These are phyloP conservation scores for Cinchona pubescens DNA, from an alignment of 257 asterid genomes.

Conservation along the genomic window DNA sequence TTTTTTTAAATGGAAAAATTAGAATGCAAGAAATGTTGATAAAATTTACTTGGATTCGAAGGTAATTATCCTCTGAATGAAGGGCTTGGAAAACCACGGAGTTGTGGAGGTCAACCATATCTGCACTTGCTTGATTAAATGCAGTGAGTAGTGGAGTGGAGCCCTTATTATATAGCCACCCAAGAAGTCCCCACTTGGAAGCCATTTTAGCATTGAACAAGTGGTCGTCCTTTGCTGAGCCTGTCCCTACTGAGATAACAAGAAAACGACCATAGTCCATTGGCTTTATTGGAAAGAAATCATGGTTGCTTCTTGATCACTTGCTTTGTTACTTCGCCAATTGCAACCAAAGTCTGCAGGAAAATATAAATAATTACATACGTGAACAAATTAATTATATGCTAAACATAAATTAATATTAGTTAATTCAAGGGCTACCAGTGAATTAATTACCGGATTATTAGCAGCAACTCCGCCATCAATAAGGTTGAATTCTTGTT, in stretches of 20 bases:
- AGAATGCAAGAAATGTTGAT: neutral
- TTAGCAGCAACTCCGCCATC: constrained; percentile 67
- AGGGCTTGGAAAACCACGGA: constrained; percentile 53
- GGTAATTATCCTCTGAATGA: constrained; percentile 45
- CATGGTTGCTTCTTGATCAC: constrained; percentile 26
- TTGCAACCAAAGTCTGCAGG: constrained; percentile 55
- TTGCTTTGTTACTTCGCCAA: constrained; percentile 47
- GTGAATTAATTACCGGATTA: constrained; percentile 49
- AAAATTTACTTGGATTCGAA: constrained; percentile 53
- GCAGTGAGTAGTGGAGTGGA: constrained; percentile 39
- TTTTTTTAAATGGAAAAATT: neutral
- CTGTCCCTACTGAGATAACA: constrained; percentile 62
- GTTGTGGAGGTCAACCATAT: constrained; percentile 55
- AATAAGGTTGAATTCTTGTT: constrained; percentile 43
- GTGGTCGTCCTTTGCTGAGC: constrained; percentile 36
- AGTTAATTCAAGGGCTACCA: neutral
- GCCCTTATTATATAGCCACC: constrained; percentile 40
- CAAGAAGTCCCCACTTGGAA: constrained; percentile 53
- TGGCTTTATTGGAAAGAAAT: constrained; percentile 39
- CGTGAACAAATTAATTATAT: too few relatives aligned
- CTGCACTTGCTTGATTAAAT: constrained; percentile 44
- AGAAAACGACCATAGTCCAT: constrained; percentile 44
- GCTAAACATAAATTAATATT: too few relatives aligned
- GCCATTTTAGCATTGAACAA: constrained; percentile 39
- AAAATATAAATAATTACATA: too few relatives aligned